Base-by-base conservation (phyloP, 2,329 filamentous ascomycete species). In the Pseudogymnoascus sp. region DNA sequence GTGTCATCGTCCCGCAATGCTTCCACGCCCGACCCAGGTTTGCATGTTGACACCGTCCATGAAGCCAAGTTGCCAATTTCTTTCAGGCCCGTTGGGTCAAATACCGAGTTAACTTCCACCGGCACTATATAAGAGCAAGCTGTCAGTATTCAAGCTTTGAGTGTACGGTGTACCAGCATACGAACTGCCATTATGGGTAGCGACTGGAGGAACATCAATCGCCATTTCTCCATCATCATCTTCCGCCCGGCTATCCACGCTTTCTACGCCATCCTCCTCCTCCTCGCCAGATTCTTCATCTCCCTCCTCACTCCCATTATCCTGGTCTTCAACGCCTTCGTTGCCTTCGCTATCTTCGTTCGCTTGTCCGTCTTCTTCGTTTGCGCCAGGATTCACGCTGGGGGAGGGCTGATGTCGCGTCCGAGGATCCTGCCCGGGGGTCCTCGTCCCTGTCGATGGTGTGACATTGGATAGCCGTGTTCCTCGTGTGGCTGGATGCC, bases 11-110 rank as follows among this genome's bases (percentile, higher is more conserved):
- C 86, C 33, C 90, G 84, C 19, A 95, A 83, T 71, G 91, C 89
- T 26, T 87, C 85, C 12, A 93, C 87, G 1, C 89, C 89, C 68
- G 89, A 91, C 40, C 90, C 90, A 0, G 89, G 89, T 75, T 95
- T 95, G 71, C 87, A 87, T 71, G 86, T 90, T 73, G 88, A 91
- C 68, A 93, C 90, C 10, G 89, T 93, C 80, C 91, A 93, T 67
- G 87, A 89, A 33, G 89, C 90, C 19, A 95, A 81, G 66, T 91
- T 92, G 69, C 89, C 91, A 72, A 95, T 93, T 73, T 95, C 91
- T 73, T 92, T 93, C 66, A 93, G 79, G 46, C 87, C 80, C 16
- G 80, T 76, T 12, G 85, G 78, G 63, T 86, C 80, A 61, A 87
- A 83, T 0, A 73, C 71, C 4, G 71, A 61, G 62, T 73, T 69